Percentiles rank a stretch among this genome's conserved stretches.
Conservation (phyloP, 2,329 filamentous ascomycete genomes). For the Peltaster fructicola region DNA sequence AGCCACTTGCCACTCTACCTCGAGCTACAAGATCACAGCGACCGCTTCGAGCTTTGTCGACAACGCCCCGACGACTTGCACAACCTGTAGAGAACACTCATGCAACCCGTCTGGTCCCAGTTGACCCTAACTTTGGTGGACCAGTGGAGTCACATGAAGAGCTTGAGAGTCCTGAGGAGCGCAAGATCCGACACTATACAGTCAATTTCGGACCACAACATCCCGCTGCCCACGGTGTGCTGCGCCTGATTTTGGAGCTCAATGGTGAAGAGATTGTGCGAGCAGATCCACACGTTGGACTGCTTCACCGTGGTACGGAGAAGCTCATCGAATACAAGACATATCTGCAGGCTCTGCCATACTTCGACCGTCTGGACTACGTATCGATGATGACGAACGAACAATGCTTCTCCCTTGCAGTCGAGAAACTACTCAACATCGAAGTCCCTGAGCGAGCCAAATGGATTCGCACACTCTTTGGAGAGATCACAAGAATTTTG, state of each 20-base stretch:
- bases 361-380: conserved; percentile 97
- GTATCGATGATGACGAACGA: conserved; percentile 99
- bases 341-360: conserved; percentile 91
- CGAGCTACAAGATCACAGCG: conserved; percentile 17
- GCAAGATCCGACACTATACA: conserved; percentile 96
- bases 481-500: conserved; percentile 78
- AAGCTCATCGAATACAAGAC: conserved; percentile 99
- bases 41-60: conserved; percentile 49
- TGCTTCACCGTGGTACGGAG: conserved; percentile 93
- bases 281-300: conserved; percentile 87
- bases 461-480: conserved; percentile 91
- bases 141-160: conserved; percentile 27
- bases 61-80: conserved; percentile 45
- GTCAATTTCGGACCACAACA: conserved; percentile 99
- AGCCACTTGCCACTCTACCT: conserved; percentile 24
- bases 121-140: conserved; percentile 44
- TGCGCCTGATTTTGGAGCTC: conserved; percentile 91
- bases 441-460: conserved; percentile 92
- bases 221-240: conserved; percentile 92
- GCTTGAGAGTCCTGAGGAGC: conserved; percentile 35
- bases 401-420: conserved; percentile 87
- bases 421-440: conserved; percentile 94
- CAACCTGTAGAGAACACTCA: conserved; percentile 30
- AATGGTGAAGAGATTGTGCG: conserved; percentile 96
- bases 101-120: conserved; percentile 46